phyloP scores from a whole-genome alignment of 1,284 basidiomycete species.

The Fomitopsis schrenkii region DNA sequence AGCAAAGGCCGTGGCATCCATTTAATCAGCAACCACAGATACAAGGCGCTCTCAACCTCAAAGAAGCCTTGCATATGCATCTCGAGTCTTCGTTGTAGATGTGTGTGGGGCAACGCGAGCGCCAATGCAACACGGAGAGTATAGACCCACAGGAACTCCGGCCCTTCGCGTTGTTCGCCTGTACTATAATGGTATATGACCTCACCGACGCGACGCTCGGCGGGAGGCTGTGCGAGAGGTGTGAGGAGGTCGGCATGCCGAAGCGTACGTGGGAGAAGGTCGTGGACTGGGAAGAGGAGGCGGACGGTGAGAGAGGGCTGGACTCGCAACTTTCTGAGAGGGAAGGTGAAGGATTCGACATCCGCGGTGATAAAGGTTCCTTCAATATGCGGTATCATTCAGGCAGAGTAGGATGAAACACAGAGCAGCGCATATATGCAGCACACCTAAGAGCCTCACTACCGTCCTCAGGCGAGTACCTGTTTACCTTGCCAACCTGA shows the following conservation, averaged over 20 bases:
- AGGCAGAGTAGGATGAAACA: slow-evolving; percentile 62
- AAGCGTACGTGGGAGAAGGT: slow-evolving; percentile 15
- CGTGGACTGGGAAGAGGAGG: slow-evolving; percentile 8
- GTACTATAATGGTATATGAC: slow-evolving; percentile 15
- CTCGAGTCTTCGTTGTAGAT: no score
- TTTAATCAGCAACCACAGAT: no score
- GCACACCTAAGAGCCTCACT: slow-evolving; percentile 11
- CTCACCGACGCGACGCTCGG: slow-evolving; percentile 27
- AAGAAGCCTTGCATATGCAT: no score
- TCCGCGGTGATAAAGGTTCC: slow-evolving; percentile 11
- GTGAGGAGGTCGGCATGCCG: slow-evolving; percentile 15
- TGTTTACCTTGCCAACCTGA: slow-evolving; percentile 14
- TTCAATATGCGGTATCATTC: slow-evolving; percentile 21
- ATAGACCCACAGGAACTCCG: no score
- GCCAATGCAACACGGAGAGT: no score
- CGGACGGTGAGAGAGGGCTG: slow-evolving; percentile 22
- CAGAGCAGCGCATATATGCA: slow-evolving; percentile 32
- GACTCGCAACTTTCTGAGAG: slow-evolving; percentile 25
- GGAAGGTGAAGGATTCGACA: slow-evolving; percentile 5
- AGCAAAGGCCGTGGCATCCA: no score
- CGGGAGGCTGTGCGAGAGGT: slow-evolving; percentile 9
- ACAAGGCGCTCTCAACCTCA: no score
- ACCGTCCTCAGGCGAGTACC: slow-evolving; percentile 13
- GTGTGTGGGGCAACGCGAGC: no score
- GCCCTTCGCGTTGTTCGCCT: slow-evolving; percentile 29